Evolutionary conservation across 2,329 filamentous ascomycete genomes (phyloP).

Genomic region (Fusarium succisae): DNA sequence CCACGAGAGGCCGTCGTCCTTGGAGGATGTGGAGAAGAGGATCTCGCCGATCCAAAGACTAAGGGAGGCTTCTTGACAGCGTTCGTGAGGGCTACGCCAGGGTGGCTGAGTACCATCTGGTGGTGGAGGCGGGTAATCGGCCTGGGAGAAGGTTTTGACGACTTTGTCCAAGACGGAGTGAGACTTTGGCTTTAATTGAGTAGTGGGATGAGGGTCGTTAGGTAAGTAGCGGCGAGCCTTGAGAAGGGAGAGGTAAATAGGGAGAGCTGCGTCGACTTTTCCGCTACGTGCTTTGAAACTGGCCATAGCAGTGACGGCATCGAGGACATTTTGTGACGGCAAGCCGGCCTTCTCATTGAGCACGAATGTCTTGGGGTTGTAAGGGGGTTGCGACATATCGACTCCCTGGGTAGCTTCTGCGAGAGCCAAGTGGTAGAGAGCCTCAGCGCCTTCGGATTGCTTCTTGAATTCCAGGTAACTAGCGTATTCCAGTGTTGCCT

Average conservation of each 20-base stretch:
- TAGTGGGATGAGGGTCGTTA: slow-evolving; percentile 44
- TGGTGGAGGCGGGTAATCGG: slow-evolving; percentile 75
- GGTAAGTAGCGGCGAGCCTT: slow-evolving; percentile 75
- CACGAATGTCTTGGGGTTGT: slow-evolving; percentile 71
- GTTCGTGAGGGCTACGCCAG: slow-evolving; percentile 68
- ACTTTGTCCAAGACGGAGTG: slow-evolving; percentile 35
- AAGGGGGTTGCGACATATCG: slow-evolving; percentile 49
- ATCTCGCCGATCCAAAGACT: slow-evolving; percentile 96
- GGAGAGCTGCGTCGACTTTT: slow-evolving; percentile 75
- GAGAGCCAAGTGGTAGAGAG: slow-evolving; percentile 80
- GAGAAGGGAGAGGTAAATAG: slow-evolving; percentile 86
- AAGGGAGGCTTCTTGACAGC: slow-evolving; percentile 85
- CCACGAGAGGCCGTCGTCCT: slow-evolving; percentile 83
- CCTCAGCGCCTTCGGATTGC: slow-evolving; percentile 69
- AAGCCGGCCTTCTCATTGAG: slow-evolving; percentile 66
- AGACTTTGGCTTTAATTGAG: slow-evolving; percentile 6
- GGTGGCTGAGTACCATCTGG: slow-evolving; percentile 75
- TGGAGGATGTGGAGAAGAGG: slow-evolving; percentile 71
- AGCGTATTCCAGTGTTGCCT: slow-evolving; percentile 84
- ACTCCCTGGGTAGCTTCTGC: slow-evolving; percentile 73
- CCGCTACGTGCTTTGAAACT: slow-evolving; percentile 78
- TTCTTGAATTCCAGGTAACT: slow-evolving; percentile 86
- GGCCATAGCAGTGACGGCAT: slow-evolving; percentile 79
- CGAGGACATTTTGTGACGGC: slow-evolving; percentile 79
- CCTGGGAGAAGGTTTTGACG: slow-evolving; percentile 50